phyloP scores from a whole-genome alignment of 306 rosid species.

The Vigna nakashimae region DNA sequence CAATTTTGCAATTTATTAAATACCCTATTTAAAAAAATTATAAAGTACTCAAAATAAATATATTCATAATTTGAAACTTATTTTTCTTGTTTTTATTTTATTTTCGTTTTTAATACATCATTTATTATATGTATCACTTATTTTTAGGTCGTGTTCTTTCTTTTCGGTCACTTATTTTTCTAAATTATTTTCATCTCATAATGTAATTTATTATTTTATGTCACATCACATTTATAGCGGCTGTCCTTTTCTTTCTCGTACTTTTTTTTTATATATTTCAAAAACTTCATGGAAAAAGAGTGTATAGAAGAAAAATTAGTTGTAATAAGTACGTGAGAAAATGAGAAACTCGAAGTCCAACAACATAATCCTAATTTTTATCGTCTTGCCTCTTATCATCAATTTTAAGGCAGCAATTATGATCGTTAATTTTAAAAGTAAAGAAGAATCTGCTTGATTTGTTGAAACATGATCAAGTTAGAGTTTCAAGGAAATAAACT shows the following conservation, averaged over 20 bases:
- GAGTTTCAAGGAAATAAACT: background rate
- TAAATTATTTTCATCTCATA: no score
- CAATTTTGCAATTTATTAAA: no score
- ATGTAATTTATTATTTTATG: background rate
- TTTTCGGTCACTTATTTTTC: background rate
- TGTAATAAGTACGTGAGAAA: background rate
- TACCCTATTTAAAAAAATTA: no score
- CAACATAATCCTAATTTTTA: background rate
- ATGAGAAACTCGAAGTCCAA: background rate
- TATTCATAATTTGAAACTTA: no score
- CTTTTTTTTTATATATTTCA: no score
- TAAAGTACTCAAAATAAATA: no score
- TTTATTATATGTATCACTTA: no score
- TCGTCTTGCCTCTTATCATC: constrained; percentile 3
- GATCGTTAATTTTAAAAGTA: constrained; percentile 14
- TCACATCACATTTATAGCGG: background rate
- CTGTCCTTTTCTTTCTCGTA: background rate
- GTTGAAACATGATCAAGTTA: constrained; percentile 12
- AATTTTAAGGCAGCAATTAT: constrained; percentile 7
- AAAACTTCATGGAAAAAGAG: no score
- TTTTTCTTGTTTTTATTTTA: background rate
- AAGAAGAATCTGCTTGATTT: background rate
- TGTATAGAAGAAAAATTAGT: background rate
- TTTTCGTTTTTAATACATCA: background rate
- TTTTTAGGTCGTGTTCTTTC: background rate